phyloP scores from a whole-genome alignment of 2,329 filamentous ascomycete species.

The Neurospora sp. region DNA sequence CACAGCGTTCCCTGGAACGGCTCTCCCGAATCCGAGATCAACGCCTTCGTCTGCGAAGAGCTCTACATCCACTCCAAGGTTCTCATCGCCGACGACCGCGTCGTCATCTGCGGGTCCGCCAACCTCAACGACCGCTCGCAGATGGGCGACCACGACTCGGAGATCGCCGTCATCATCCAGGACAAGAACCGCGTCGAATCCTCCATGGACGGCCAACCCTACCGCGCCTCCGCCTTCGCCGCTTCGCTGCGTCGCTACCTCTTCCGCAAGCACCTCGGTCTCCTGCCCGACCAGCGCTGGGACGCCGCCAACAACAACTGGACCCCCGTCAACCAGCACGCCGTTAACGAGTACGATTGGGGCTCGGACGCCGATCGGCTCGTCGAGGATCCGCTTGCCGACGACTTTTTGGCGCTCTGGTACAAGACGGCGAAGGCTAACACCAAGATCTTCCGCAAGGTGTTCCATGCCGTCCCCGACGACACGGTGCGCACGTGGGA shows the following conservation, averaged over 20 bases:
- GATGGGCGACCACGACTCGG: constrained; percentile 73
- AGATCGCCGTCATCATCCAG: constrained; percentile 83
- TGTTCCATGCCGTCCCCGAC: constrained; percentile 72
- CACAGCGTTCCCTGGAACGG: constrained; percentile 46
- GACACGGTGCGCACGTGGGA: constrained; percentile 61
- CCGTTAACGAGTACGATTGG: constrained; percentile 62
- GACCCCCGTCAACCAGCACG: constrained; percentile 57
- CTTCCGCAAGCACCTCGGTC: constrained; percentile 84
- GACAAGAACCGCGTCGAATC: constrained; percentile 62
- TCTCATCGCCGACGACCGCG: constrained; percentile 70
- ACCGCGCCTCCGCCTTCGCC: constrained; percentile 64
- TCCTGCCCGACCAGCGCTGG: constrained; percentile 64
- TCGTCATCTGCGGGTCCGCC: constrained; percentile 68
- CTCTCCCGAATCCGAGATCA: constrained; percentile 43
- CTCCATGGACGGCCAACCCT: constrained; percentile 63
- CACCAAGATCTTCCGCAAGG: constrained; percentile 68
- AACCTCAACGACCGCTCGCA: constrained; percentile 58
- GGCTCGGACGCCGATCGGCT: constrained; percentile 55
- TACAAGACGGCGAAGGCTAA: constrained; percentile 61
- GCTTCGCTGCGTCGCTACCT: constrained; percentile 73
- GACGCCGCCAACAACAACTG: constrained; percentile 64
- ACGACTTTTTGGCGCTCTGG: constrained; percentile 64
- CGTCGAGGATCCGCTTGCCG: constrained; percentile 64
- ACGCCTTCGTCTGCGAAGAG: constrained; percentile 53
- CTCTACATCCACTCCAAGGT: constrained; percentile 58